phyloP scores from a whole-genome alignment of 169 alveolate species.

The Plasmodium coatneyi region DNA sequence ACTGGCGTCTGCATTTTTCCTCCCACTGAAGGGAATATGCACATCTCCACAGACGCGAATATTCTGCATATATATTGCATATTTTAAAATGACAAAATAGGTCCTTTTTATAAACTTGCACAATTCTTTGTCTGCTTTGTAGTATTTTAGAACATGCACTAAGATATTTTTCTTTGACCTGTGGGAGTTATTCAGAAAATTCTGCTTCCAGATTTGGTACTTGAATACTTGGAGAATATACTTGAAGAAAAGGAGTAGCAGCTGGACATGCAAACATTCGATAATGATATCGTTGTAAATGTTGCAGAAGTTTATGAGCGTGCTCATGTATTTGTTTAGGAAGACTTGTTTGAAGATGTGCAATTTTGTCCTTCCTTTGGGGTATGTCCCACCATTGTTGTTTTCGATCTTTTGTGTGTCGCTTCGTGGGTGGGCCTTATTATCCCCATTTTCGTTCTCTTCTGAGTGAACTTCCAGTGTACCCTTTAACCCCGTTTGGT shows the following conservation, averaged over 20 bases:
- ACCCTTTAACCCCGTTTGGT: neutral
- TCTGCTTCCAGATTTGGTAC: conserved; percentile 11
- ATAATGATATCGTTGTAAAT: conserved; percentile 59
- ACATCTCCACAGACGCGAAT: neutral
- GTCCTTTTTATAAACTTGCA: conserved; percentile 25
- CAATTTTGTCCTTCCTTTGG: conserved; percentile 2
- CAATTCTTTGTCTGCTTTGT: conserved; percentile 33
- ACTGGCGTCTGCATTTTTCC: neutral
- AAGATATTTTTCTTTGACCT: conserved; percentile 9
- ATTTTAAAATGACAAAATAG: conserved; percentile 54
- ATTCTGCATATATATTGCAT: conserved; percentile 50
- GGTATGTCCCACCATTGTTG: neutral
- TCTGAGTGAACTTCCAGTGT: neutral
- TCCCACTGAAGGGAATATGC: neutral
- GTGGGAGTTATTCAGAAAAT: neutral
- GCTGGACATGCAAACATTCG: conserved; percentile 58
- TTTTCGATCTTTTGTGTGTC: neutral
- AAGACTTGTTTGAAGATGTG: conserved; percentile 1
- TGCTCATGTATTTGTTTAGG: conserved; percentile 57
- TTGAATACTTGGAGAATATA: conserved; percentile 29
- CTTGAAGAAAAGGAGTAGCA: conserved; percentile 49
- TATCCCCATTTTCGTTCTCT: neutral
- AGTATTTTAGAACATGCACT: conserved; percentile 31
- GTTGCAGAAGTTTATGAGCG: conserved; percentile 30
- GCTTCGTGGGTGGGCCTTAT: neutral